These are phyloP conservation scores for Apiospora saccharicola DNA, from an alignment of 2,329 filamentous ascomycete species.

Conservation along the genomic window DNA sequence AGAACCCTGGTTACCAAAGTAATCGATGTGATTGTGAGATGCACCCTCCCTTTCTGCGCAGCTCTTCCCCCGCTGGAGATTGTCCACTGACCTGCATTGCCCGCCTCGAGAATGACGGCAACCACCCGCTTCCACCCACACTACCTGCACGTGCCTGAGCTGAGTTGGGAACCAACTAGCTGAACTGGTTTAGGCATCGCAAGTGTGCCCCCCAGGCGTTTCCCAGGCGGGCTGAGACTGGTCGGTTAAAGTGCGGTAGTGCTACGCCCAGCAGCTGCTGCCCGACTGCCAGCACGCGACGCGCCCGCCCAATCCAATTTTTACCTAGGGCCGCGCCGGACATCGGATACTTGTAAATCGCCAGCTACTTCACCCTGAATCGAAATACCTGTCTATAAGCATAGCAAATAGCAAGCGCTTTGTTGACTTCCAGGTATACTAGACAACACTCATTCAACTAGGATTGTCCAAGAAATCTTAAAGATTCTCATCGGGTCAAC, in stretches of 20 bases:
- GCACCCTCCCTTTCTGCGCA: neutral
- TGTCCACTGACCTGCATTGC: conserved; percentile 21
- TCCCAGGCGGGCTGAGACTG: neutral
- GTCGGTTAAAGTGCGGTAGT: conserved; percentile 25
- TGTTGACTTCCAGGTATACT: neutral
- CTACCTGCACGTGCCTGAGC: conserved; percentile 12
- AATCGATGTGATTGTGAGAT: neutral
- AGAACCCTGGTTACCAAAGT: neutral
- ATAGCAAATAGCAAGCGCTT: neutral
- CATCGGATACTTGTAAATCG: neutral
- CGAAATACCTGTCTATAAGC: neutral
- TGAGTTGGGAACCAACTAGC: neutral
- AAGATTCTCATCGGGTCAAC: conserved; percentile 28
- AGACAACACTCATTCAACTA: neutral
- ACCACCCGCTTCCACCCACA: conserved; percentile 13
- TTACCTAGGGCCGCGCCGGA: neutral
- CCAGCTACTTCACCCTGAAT: neutral
- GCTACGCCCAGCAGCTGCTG: neutral
- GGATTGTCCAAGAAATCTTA: neutral
- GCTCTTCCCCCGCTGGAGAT: neutral
- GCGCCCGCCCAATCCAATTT: conserved; percentile 11
- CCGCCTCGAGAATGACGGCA: conserved; percentile 10
- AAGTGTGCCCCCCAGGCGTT: neutral
- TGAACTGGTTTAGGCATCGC: conserved; percentile 10
- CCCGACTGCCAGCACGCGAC: neutral